A percentile compares a stretch with the other conserved stretches of the same genome.
phyloP scores from a whole-genome alignment of 2,329 filamentous ascomycete species.

The Fusarium equiseti region DNA sequence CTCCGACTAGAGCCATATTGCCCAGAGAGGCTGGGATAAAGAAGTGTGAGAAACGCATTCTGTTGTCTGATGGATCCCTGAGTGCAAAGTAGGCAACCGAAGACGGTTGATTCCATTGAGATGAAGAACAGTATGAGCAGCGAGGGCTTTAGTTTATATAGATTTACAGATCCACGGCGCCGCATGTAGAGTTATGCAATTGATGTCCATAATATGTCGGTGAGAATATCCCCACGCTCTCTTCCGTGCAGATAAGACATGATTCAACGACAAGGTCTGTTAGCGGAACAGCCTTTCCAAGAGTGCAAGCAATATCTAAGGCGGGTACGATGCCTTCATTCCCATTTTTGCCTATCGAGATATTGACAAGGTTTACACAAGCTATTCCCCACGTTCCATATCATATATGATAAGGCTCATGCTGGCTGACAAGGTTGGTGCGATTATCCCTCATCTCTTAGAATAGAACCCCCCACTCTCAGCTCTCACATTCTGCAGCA shows the following conservation, averaged over 20 bases:
- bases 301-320: not conserved
- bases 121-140: not conserved
- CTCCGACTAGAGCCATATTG: not conserved
- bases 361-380: not conserved
- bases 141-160: not conserved
- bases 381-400: not conserved
- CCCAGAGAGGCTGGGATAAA: not conserved
- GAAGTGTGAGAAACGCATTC: constrained; percentile 1
- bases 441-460: not conserved
- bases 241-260: not conserved
- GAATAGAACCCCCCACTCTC: not conserved
- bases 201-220: too few relatives aligned
- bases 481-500: not conserved
- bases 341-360: not conserved
- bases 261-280: not conserved
- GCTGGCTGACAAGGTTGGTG: not conserved
- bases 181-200: not conserved
- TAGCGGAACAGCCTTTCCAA: not conserved
- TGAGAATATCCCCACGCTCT: not conserved
- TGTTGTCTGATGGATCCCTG: not conserved
- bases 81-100: not conserved
- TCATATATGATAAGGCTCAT: not conserved
- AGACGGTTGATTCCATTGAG: not conserved
- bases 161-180: not conserved
- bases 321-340: not conserved